Conservation (phyloP, 345 rosid species). For the Gossypium herbaceum region DNA sequence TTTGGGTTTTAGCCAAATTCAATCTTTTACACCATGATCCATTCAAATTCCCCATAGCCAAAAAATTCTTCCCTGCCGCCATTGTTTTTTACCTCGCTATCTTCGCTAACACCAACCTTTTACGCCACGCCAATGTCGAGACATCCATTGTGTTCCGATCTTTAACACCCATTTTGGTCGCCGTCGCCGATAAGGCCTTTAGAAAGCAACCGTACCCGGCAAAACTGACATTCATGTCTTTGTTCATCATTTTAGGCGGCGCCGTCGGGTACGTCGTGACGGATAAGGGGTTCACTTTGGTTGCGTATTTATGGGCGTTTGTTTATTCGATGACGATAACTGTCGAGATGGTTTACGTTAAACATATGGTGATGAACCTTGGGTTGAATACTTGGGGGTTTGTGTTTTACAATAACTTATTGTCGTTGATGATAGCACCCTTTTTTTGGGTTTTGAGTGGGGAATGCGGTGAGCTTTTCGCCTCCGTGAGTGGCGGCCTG, state of each 20-base stretch:
- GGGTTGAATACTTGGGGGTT: slow-evolving; percentile 97
- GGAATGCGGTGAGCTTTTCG: slow-evolving; percentile 59
- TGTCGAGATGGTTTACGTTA: slow-evolving; percentile 92
- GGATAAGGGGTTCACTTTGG: slow-evolving; percentile 73
- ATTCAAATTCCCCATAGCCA: slow-evolving; percentile 64
- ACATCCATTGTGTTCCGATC: slow-evolving; percentile 92
- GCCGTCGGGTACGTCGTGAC: slow-evolving; percentile 89
- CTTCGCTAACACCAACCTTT: slow-evolving; percentile 43
- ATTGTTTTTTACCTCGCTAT: slow-evolving; percentile 49
- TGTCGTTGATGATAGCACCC: slow-evolving; percentile 85
- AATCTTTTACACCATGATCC: slow-evolving; percentile 78
- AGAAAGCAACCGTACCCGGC: slow-evolving; percentile 80
- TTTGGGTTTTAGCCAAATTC: slow-evolving; percentile 70
- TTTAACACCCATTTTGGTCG: slow-evolving; percentile 87
- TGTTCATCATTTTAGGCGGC: slow-evolving; percentile 25
- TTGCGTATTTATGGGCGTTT: slow-evolving; percentile 88
- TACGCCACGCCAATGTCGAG: slow-evolving; percentile 87
- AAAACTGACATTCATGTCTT: slow-evolving; percentile 60
- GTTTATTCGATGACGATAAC: slow-evolving; percentile 83
- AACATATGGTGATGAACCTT: slow-evolving; percentile 88
- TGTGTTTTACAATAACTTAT: slow-evolving; percentile 74
- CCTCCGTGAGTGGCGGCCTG: slow-evolving; percentile 45
- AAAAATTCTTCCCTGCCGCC: slow-evolving; percentile 86
- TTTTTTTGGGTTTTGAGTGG: slow-evolving; percentile 81
- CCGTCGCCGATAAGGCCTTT: slow-evolving; percentile 70